Base-by-base conservation (phyloP, 2,329 filamentous ascomycete species). In the Cladorrhinum sp. region DNA sequence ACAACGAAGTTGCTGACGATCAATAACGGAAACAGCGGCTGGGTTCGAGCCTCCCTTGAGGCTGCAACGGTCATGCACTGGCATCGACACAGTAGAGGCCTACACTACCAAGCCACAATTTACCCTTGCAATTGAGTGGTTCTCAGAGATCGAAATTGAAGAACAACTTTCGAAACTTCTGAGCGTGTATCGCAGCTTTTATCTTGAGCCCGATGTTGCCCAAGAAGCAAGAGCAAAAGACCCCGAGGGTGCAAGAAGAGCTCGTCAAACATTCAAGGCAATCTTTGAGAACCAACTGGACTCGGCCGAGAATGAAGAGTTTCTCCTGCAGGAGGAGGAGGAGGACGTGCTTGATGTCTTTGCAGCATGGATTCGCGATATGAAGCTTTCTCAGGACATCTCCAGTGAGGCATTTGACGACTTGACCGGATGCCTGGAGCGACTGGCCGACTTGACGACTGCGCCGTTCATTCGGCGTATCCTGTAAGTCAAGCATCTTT, bases 341-440 rank as follows among this genome's bases (percentile, higher is more conserved):
- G 64, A 67, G 58, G 63, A 67, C 39, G 52, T 66, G 18, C 26
- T 67, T 52, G 52, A 66, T 26, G 10, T 50, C 18, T 60, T 67
- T 36, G 30, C 64, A 55, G 28, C 39, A 6, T 62, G 60, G 63
- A 18, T 62, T 36, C 57, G 61, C 18, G 63, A 63, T 33, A 60
- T 62, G 36, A 42, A 23, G 42, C 52, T 61, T 6, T 52, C 60
- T 1, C 7, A 21, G 1, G 46, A 26, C 10, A 12, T 36, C 10
- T 18, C 23, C 2, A 30, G 24, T 2, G 59, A 63, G 46, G 20
- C 48, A 1, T 62, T 64, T 28, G 53, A 48, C 2, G n/a, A 58
- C 23, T n/a, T 62, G 28, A 9, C 23, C 2, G 50, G 36, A 3
- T 66, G 59, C 16, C 42, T 66, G 3, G 21, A 46, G 5, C 36